Percentiles rank a stretch among this genome's conserved stretches.
These are phyloP conservation scores for Orbilia brochopaga DNA, from an alignment of 2,329 filamentous ascomycete genomes.

Conservation along the genomic window DNA sequence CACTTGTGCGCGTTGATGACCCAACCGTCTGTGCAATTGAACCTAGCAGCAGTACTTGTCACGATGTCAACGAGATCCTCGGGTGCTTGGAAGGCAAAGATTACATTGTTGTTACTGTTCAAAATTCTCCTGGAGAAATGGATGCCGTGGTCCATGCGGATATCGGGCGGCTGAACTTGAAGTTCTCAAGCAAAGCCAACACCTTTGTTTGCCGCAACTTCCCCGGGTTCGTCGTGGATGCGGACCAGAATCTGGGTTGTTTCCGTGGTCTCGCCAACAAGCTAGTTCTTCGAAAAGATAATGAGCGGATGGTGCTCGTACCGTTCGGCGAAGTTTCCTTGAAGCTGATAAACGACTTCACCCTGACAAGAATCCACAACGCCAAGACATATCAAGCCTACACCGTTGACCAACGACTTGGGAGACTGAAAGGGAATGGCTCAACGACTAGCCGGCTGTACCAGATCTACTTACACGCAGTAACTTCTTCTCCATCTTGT, in stretches of 20 bases:
- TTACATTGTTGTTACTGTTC: conserved; percentile 55
- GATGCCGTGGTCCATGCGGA: conserved; percentile 57
- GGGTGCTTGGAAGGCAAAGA: conserved; percentile 57
- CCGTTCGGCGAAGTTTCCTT: conserved; percentile 27
- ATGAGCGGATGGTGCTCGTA: conserved; percentile 54
- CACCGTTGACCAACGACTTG: conserved; percentile 62
- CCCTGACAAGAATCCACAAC: not conserved
- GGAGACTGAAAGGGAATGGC: conserved; percentile 63
- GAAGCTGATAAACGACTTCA: conserved; percentile 8
- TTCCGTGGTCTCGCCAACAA: conserved; percentile 63
- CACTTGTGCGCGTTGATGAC: conserved; percentile 52
- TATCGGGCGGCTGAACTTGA: conserved; percentile 62
- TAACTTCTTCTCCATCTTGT: conserved; percentile 62
- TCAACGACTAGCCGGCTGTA: conserved; percentile 64
- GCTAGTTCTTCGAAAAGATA: conserved; percentile 60
- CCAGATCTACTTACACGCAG: conserved; percentile 63
- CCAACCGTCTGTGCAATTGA: conserved; percentile 56
- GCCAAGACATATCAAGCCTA: conserved; percentile 60
- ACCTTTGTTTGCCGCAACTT: conserved; percentile 62
- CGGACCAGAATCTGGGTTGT: conserved; percentile 60
- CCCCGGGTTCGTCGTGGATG: conserved; percentile 62
- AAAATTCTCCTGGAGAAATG: not conserved
- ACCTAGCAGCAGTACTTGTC: conserved; percentile 57
- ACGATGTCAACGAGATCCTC: conserved; percentile 56
- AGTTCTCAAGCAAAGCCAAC: conserved; percentile 59